Base-by-base conservation (phyloP, 2,329 filamentous ascomycete genomes). In the Penicillium sp. region DNA sequence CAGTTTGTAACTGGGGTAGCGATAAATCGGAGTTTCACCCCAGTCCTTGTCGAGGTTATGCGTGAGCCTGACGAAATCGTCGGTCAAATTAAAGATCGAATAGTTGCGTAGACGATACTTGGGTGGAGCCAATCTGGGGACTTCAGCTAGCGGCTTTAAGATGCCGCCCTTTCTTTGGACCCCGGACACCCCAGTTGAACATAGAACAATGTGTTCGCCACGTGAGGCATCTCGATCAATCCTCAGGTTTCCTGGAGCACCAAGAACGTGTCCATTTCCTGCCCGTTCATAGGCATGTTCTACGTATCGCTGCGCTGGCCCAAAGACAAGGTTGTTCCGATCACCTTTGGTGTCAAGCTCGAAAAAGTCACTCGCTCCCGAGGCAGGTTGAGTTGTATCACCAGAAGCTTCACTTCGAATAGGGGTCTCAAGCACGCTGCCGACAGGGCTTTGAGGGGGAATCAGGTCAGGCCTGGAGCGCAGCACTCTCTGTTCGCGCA, bases 331-430 rank as follows among this genome's bases (percentile, higher is more conserved):
- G 50, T 93, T 88, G 33, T 88, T 76, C 4, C 76, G 71, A 56
- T 97, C 91, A 0, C 91, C 90, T 56, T 80, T 81, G 28, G 72
- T 79, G 64, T 97, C 91, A 36, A n/a, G n/a, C n/a, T n/a, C n/a
- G n/a, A n/a, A n/a, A n/a, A n/a, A n/a, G n/a, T n/a, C n/a, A n/a
- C n/a, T n/a, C n/a, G n/a, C n/a, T n/a, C n/a, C n/a, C n/a, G n/a
- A n/a, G n/a, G n/a, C n/a, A n/a, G n/a, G n/a, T n/a, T n/a, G n/a
- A n/a, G n/a, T n/a, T n/a, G n/a, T n/a, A n/a, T n/a, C n/a, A n/a
- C n/a, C n/a, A n/a, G n/a, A n/a, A n/a, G n/a, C n/a, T n/a, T n/a
- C n/a, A n/a, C n/a, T n/a, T n/a, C n/a, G n/a, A n/a, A n/a, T n/a
- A n/a, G n/a, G n/a, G n/a, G n/a, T n/a, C n/a, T n/a, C n/a, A n/a